phyloP scores from a whole-genome alignment of 208 protist genomes.

The Trypanosoma cruzi region DNA sequence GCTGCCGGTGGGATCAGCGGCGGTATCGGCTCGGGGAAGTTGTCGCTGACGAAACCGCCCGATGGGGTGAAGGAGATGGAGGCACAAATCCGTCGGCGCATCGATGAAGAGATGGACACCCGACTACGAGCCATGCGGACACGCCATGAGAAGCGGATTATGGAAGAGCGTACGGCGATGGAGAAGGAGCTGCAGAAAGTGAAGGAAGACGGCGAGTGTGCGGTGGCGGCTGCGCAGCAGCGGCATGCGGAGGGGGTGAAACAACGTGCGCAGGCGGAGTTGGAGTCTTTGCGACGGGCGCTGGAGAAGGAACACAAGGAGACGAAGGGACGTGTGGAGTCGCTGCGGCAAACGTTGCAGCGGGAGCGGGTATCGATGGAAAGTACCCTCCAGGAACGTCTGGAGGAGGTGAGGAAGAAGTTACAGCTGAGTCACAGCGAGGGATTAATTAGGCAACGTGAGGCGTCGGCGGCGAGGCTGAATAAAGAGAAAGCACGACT shows the following conservation, averaged over 20 bases:
- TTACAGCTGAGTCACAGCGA: slow-evolving; percentile 33
- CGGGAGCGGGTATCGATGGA: slow-evolving; percentile 18
- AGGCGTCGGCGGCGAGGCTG: slow-evolving; percentile 7
- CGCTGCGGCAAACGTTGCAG: slow-evolving; percentile 13
- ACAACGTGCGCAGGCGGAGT: slow-evolving; percentile 27
- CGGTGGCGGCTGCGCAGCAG: slow-evolving; percentile 30
- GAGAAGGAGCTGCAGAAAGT: slow-evolving; percentile 22
- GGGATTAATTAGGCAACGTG: slow-evolving; percentile 9
- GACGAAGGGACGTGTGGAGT: slow-evolving; percentile 7
- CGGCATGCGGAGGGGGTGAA: slow-evolving; percentile 15
- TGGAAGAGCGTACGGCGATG: slow-evolving; percentile 23
- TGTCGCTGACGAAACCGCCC: slow-evolving; percentile 10
- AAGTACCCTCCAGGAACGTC: background rate
- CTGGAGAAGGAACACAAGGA: slow-evolving; percentile 26
- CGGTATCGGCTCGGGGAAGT: background rate
- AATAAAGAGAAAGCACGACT: slow-evolving; percentile 15
- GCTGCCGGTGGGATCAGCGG: background rate
- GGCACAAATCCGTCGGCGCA: slow-evolving; percentile 43
- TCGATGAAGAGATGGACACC: slow-evolving; percentile 57
- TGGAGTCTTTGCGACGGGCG: background rate
- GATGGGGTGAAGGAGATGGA: slow-evolving; percentile 60
- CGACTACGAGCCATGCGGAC: slow-evolving; percentile 38
- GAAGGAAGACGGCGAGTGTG: slow-evolving; percentile 30
- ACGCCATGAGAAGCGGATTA: slow-evolving; percentile 38
- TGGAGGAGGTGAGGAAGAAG: slow-evolving; percentile 32